A percentile compares a stretch with the other conserved stretches of the same genome.
Conservation (phyloP, 805 yeast species). For the Wickerhamomyces bovis region DNA sequence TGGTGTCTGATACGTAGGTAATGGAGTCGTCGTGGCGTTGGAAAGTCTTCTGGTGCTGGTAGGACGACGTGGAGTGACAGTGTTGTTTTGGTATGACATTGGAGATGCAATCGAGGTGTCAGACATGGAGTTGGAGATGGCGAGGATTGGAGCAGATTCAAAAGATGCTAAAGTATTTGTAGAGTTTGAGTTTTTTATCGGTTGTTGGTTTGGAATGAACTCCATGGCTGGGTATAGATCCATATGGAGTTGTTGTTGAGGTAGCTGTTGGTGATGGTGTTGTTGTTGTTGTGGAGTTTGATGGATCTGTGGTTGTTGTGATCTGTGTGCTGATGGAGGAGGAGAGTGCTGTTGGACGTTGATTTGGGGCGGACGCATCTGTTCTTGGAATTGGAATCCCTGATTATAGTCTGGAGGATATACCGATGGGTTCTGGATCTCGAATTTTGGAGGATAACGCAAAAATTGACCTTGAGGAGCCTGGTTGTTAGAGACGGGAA, state of each 20-base stretch:
- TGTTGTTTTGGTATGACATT: constrained; percentile 29
- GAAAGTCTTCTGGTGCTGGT: constrained; percentile 18
- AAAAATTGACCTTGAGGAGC: not conserved
- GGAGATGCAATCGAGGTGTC: constrained; percentile 21
- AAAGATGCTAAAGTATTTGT: constrained; percentile 28
- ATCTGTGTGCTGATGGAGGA: constrained; percentile 1
- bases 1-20: constrained; percentile 21
- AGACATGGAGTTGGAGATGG: constrained; percentile 21
- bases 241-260: constrained; percentile 5
- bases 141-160: constrained; percentile 26
- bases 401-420: constrained; percentile 26
- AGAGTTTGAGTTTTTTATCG: constrained; percentile 26
- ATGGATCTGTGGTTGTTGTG: constrained; percentile 29
- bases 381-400: constrained; percentile 20
- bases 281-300: constrained; percentile 25
- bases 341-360: constrained; percentile 3
- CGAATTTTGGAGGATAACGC: constrained; percentile 1
- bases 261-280: constrained; percentile 3
- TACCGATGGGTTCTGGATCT: not conserved
- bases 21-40: constrained; percentile 30
- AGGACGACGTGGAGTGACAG: constrained; percentile 27
- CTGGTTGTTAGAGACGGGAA: constrained; percentile 3
- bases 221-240: constrained; percentile 18
- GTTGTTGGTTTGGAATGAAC: constrained; percentile 4
- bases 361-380: constrained; percentile 20